A percentile compares a stretch with the other conserved stretches of the same genome.
These are phyloP conservation scores for Neopestalotiopsis rosae DNA, from an alignment of 2,329 filamentous ascomycete genomes.

Conservation along the genomic window DNA sequence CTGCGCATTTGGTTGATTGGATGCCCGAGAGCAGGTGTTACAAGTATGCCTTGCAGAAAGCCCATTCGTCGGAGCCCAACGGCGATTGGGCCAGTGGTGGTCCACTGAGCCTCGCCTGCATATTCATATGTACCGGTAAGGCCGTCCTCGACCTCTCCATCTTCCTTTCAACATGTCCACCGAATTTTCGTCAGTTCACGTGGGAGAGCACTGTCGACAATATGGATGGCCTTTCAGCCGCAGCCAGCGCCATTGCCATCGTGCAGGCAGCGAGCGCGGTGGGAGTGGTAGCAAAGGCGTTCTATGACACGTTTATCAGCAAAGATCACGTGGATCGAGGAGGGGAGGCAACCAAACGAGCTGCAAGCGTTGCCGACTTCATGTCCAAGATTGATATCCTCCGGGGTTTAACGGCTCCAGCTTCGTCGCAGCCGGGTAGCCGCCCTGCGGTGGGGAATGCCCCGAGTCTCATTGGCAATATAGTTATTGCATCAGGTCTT, in stretches of 20 bases:
- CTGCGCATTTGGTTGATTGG: background rate
- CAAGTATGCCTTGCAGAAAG: background rate
- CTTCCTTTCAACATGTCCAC: background rate
- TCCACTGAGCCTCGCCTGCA: background rate
- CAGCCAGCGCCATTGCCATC: constrained; percentile 12
- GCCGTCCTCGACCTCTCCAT: background rate
- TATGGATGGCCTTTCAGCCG: constrained; percentile 8
- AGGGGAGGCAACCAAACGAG: background rate
- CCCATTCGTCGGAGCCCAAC: background rate
- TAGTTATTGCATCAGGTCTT: background rate
- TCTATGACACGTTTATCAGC: constrained; percentile 15
- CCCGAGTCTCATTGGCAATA: background rate
- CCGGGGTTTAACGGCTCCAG: background rate
- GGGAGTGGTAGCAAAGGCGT: background rate
- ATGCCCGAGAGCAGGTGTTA: background rate
- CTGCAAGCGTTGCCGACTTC: background rate
- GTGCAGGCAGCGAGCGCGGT: background rate
- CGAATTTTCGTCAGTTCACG: background rate
- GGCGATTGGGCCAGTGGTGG: background rate
- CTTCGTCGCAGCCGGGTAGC: background rate
- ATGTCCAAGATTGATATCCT: background rate
- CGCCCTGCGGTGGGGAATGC: background rate
- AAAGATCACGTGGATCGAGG: background rate
- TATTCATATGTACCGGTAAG: background rate
- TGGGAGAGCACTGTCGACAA: background rate